Evolutionary conservation across 2,329 filamentous ascomycete species (phyloP).

Genomic region (Xylaria sp.): DNA sequence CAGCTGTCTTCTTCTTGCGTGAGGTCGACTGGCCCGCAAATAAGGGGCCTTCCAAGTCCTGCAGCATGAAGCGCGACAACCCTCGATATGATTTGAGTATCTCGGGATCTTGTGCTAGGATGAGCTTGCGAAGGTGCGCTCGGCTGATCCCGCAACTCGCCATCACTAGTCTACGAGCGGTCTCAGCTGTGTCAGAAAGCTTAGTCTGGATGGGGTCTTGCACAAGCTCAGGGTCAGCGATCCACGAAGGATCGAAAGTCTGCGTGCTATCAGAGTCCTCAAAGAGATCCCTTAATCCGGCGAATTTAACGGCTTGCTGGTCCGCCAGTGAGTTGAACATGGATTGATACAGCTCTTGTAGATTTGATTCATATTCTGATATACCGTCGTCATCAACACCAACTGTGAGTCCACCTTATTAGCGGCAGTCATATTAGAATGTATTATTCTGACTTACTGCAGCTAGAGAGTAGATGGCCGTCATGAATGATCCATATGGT

Average conservation of each 20-base stretch:
- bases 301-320: slow-evolving; percentile 7
- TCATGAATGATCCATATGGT: slow-evolving; percentile 47
- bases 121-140: slow-evolving; percentile 36
- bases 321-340: neutral
- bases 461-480: slow-evolving; percentile 50
- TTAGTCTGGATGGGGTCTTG: slow-evolving; percentile 41
- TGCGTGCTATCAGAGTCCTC: slow-evolving; percentile 34
- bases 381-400: slow-evolving; percentile 52
- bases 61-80: slow-evolving; percentile 64
- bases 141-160: slow-evolving; percentile 45
- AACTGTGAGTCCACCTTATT: slow-evolving; percentile 33
- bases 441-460: slow-evolving; percentile 38
- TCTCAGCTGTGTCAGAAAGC: slow-evolving; percentile 38
- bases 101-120: slow-evolving; percentile 40
- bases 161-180: slow-evolving; percentile 43
- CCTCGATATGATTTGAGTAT: slow-evolving; percentile 60
- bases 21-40: slow-evolving; percentile 29
- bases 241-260: slow-evolving; percentile 4
- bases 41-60: slow-evolving; percentile 43
- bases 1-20: slow-evolving; percentile 39
- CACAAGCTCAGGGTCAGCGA: slow-evolving; percentile 33
- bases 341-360: slow-evolving; percentile 37
- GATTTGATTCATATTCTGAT: slow-evolving; percentile 32
- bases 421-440: neutral
- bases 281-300: slow-evolving; percentile 40